Percentiles rank a stretch among this genome's conserved stretches.
Evolutionary conservation across 371 early-diverging fungal genomes (phyloP).

Genomic region (Mucor sp.): DNA sequence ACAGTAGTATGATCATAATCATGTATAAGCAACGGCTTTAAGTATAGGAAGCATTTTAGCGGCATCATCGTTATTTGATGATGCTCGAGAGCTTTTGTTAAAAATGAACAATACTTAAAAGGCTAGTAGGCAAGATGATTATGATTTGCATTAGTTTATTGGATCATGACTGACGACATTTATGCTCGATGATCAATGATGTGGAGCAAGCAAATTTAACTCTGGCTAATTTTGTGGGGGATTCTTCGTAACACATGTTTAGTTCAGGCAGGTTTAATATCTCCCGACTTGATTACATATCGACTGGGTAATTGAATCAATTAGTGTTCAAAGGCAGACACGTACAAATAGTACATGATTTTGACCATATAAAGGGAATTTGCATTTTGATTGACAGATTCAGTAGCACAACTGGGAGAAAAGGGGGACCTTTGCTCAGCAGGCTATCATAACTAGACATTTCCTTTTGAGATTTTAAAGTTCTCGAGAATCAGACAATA

Average conservation of each 20-base stretch:
- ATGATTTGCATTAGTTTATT: background rate
- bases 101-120: too few relatives aligned
- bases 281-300: background rate
- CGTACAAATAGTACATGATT: background rate
- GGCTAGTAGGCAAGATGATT: too few relatives aligned
- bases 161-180: background rate
- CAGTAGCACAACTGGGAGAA: background rate
- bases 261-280: background rate
- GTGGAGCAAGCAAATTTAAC: background rate
- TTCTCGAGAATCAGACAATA: background rate
- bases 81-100: too few relatives aligned
- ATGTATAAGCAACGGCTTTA: too few relatives aligned
- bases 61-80: too few relatives aligned
- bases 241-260: background rate
- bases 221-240: background rate
- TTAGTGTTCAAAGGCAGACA: background rate
- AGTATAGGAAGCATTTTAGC: too few relatives aligned
- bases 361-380: background rate
- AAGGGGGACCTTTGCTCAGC: background rate
- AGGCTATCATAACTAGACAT: background rate
- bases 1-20: too few relatives aligned
- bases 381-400: conserved; percentile 1
- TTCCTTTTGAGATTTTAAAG: conserved; percentile 5
- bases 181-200: background rate
- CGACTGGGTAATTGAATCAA: background rate